Conservation (phyloP, 1,284 basidiomycete species). For the Neotropicomus parvogracilis region DNA sequence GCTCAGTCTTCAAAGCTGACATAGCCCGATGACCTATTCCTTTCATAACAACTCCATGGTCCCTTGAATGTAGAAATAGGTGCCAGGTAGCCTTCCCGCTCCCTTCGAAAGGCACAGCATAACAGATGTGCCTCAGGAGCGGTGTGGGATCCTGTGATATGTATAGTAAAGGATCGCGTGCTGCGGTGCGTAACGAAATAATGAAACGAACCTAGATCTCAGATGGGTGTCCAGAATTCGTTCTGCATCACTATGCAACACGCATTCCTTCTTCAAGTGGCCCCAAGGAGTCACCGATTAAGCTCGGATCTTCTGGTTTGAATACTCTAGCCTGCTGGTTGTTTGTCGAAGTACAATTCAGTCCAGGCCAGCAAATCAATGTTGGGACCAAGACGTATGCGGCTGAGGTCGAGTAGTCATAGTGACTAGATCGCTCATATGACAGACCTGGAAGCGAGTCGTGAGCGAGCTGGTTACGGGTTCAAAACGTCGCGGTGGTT, state of each 20-base stretch:
- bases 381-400: no score
- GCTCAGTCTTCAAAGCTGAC: background rate
- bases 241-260: background rate
- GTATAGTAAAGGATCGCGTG: slow-evolving; percentile 12
- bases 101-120: background rate
- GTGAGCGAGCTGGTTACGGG: background rate
- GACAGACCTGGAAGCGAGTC: slow-evolving; percentile 1
- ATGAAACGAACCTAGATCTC: slow-evolving; percentile 19
- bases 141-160: background rate
- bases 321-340: background rate
- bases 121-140: background rate
- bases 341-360: background rate
- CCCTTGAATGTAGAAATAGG: no score
- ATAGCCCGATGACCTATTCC: background rate
- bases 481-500: slow-evolving; percentile 1
- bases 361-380: background rate
- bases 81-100: no score
- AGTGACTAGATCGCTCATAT: background rate
- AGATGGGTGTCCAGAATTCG: background rate
- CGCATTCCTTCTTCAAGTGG: background rate
- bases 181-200: slow-evolving; percentile 4
- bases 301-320: background rate
- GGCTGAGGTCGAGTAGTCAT: no score
- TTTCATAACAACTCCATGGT: background rate
- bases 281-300: background rate